These are phyloP conservation scores for Linum lewisii DNA, from an alignment of 345 rosid genomes.

Conservation along the genomic window DNA sequence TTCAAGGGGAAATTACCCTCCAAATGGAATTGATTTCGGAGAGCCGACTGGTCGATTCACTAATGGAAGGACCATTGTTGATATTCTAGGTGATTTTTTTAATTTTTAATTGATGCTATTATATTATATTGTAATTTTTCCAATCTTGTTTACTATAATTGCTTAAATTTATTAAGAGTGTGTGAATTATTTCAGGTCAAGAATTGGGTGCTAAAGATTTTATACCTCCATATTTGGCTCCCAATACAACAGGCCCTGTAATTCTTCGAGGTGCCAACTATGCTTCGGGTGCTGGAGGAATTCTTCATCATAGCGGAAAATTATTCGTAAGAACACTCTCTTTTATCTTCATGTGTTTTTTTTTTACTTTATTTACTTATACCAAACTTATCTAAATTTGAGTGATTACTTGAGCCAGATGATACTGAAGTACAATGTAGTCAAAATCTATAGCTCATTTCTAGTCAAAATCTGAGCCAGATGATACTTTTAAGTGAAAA, in stretches of 20 bases:
- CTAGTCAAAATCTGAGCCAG: too few relatives aligned
- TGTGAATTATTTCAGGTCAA: conserved; percentile 5
- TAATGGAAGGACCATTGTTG: conserved; percentile 29
- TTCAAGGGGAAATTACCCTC: conserved; percentile 26
- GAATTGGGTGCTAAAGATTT: conserved; percentile 21
- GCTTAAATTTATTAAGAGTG: background rate
- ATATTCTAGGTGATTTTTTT: conserved; percentile 27
- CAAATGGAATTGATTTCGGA: conserved; percentile 40
- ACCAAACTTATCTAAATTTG: too few relatives aligned
- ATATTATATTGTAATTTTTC: too few relatives aligned
- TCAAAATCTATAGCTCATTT: too few relatives aligned
- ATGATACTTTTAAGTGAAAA: too few relatives aligned
- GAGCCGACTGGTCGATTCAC: conserved; percentile 29
- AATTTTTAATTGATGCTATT: too few relatives aligned
- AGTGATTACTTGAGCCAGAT: too few relatives aligned
- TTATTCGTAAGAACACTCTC: too few relatives aligned
- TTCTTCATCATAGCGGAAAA: conserved; percentile 12
- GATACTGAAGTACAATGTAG: too few relatives aligned
- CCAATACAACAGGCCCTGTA: conserved; percentile 13
- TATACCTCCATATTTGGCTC: conserved; percentile 27
- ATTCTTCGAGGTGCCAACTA: conserved; percentile 28
- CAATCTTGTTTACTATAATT: background rate
- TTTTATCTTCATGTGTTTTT: too few relatives aligned
- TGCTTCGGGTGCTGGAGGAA: conserved; percentile 36
- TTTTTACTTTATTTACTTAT: too few relatives aligned